Conservation (phyloP, 768 basidiomycete species). For the Suillus paluster region DNA sequence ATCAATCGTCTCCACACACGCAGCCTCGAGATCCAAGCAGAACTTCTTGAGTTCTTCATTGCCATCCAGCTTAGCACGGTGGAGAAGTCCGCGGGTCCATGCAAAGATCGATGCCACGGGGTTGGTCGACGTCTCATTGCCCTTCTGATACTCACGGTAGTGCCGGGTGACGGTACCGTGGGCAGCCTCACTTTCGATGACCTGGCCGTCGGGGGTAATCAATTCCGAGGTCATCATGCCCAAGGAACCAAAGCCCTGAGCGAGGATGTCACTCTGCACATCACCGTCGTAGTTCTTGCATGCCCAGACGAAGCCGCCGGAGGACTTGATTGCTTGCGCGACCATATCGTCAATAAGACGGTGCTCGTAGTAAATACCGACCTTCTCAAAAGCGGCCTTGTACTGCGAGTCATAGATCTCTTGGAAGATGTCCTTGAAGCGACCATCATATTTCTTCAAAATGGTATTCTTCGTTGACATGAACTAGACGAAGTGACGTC, state of each 20-base stretch:
- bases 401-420: slow-evolving; percentile 89
- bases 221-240: slow-evolving; percentile 99
- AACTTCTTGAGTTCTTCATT: slow-evolving; percentile 78
- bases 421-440: slow-evolving; percentile 99
- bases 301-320: slow-evolving; percentile 88
- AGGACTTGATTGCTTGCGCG: slow-evolving; percentile 95
- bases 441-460: slow-evolving; percentile 96
- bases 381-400: slow-evolving; percentile 68
- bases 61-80: slow-evolving; percentile 89
- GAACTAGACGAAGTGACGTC: slow-evolving; percentile 57
- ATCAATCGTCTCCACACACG: slow-evolving; percentile 93
- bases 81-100: slow-evolving; percentile 94
- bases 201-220: slow-evolving; percentile 91
- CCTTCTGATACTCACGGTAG: slow-evolving; percentile 97
- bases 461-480: slow-evolving; percentile 99
- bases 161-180: slow-evolving; percentile 98
- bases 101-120: slow-evolving; percentile 98
- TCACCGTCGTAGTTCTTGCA: slow-evolving; percentile 85
- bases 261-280: slow-evolving; percentile 91
- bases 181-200: slow-evolving; percentile 95
- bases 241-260: slow-evolving; percentile 94
- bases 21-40: slow-evolving; percentile 78
- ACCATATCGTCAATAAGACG: slow-evolving; percentile 99
- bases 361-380: slow-evolving; percentile 91
- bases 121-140: slow-evolving; percentile 97